Conservation (phyloP, 768 basidiomycete genomes). For the Hygrophorus russula region DNA sequence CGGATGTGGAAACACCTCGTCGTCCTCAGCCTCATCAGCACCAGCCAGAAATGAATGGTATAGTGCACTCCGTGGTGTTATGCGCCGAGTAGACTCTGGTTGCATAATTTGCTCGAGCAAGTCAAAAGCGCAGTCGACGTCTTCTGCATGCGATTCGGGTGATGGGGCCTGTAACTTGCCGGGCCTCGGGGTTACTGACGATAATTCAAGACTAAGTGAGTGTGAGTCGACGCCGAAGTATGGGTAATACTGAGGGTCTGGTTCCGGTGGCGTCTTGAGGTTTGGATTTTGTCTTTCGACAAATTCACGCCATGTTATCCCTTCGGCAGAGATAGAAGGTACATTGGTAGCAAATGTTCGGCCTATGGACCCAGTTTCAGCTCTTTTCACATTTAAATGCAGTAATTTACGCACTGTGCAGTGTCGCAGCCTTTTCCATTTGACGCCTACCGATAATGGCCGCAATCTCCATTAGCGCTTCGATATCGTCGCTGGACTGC, state of each 20-base stretch:
- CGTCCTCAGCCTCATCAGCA: conserved; percentile 38
- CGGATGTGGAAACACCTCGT: conserved; percentile 59
- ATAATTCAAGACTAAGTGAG: neutral
- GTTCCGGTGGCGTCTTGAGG: conserved; percentile 38
- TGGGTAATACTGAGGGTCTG: conserved; percentile 45
- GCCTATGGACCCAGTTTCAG: conserved; percentile 39
- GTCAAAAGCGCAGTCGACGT: conserved; percentile 60
- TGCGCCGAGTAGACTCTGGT: conserved; percentile 66
- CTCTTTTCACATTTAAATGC: conserved; percentile 1
- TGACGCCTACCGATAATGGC: conserved; percentile 70
- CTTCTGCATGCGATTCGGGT: conserved; percentile 28
- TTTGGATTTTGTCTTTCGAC: conserved; percentile 72
- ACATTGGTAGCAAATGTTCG: conserved; percentile 88
- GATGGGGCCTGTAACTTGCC: conserved; percentile 3
- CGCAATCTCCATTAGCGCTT: conserved; percentile 93
- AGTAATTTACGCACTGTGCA: conserved; percentile 65
- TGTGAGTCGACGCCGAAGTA: conserved; percentile 16
- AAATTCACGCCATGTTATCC: conserved; percentile 62
- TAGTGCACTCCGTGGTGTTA: conserved; percentile 67
- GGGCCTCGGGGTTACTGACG: conserved; percentile 5
- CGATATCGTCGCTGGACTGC: conserved; percentile 86
- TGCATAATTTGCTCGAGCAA: conserved; percentile 66
- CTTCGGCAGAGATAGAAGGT: conserved; percentile 58
- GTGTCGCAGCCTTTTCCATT: conserved; percentile 76
- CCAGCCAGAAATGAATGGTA: conserved; percentile 73